Percentiles rank a stretch among this genome's conserved stretches.
Evolutionary conservation across 805 yeast genomes (phyloP).

Genomic region (Starmerella stellata): DNA sequence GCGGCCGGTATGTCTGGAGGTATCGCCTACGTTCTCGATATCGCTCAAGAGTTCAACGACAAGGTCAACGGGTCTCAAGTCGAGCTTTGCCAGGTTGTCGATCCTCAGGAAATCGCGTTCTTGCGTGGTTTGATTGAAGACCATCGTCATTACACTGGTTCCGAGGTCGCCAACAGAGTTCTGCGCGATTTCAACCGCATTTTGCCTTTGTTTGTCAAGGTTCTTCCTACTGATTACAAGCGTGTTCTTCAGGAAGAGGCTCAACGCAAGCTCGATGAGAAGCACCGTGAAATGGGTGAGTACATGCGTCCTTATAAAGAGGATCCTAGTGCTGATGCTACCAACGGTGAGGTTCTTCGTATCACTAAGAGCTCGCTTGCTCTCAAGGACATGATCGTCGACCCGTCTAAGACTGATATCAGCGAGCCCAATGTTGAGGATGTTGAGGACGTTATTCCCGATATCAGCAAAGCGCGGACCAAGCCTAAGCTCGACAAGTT

Average conservation of each 20-base stretch:
- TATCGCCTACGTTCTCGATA: slow-evolving; percentile 87
- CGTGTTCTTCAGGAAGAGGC: slow-evolving; percentile 68
- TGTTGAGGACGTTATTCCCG: slow-evolving; percentile 72
- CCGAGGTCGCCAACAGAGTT: slow-evolving; percentile 72
- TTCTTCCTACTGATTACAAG: slow-evolving; percentile 81
- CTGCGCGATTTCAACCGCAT: slow-evolving; percentile 75
- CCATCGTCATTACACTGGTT: slow-evolving; percentile 85
- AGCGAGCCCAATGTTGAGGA: slow-evolving; percentile 74
- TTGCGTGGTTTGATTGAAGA: slow-evolving; percentile 85
- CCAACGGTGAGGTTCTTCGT: slow-evolving; percentile 69
- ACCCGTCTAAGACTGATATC: neutral
- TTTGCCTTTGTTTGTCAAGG: slow-evolving; percentile 79
- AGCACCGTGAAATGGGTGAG: slow-evolving; percentile 37
- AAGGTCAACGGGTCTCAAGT: slow-evolving; percentile 69
- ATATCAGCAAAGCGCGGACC: slow-evolving; percentile 39
- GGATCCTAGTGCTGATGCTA: slow-evolving; percentile 69
- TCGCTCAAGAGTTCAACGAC: slow-evolving; percentile 76
- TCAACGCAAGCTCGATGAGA: slow-evolving; percentile 42
- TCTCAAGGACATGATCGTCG: slow-evolving; percentile 8
- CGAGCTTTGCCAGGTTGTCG: slow-evolving; percentile 56
- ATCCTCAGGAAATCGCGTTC: slow-evolving; percentile 85
- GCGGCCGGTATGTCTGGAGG: slow-evolving; percentile 99
- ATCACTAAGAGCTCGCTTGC: slow-evolving; percentile 17
- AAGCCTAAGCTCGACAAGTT: slow-evolving; percentile 54
- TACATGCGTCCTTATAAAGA: slow-evolving; percentile 52